A percentile compares a stretch with the other conserved stretches of the same genome.
Conservation (phyloP, 2,329 filamentous ascomycete genomes). For the Blastomyces gilchristii region DNA sequence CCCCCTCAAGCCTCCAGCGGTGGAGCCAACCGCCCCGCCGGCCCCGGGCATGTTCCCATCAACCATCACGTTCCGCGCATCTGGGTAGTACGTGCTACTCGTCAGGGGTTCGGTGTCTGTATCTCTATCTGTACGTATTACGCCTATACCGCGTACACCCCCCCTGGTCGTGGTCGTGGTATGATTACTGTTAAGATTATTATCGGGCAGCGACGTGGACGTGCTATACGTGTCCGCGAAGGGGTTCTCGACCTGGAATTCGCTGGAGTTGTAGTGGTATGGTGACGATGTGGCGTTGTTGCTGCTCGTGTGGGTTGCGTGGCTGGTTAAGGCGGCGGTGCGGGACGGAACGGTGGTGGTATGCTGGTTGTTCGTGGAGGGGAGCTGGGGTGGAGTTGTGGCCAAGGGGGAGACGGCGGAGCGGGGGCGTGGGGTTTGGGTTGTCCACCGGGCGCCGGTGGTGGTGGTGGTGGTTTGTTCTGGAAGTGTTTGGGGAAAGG, state of each 20-base stretch:
- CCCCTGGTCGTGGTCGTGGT: not conserved
- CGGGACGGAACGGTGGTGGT: too few species aligned
- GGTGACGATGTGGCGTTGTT: slow-evolving; percentile 9
- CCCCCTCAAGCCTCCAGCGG: not conserved
- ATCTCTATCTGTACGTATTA: too few species aligned
- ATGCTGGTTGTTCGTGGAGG: not conserved
- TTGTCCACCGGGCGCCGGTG: not conserved
- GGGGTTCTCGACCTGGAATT: slow-evolving; percentile 34
- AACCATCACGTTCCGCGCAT: slow-evolving; percentile 1
- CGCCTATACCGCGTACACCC: too few species aligned
- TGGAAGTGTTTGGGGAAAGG: not conserved
- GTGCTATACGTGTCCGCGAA: slow-evolving; percentile 28
- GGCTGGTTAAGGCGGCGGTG: slow-evolving; percentile 12
- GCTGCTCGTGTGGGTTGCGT: slow-evolving; percentile 5
- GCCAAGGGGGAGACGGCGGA: not conserved
- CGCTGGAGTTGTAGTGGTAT: slow-evolving; percentile 31
- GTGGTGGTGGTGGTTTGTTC: slow-evolving; percentile 6
- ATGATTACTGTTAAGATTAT: too few species aligned
- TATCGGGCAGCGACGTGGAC: slow-evolving; percentile 11
- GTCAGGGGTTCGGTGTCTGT: slow-evolving; percentile 3
- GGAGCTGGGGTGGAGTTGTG: not conserved
- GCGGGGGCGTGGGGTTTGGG: not conserved
- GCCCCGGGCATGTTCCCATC: slow-evolving; percentile 3
- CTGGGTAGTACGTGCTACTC: slow-evolving; percentile 10
- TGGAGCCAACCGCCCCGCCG: not conserved